phyloP scores from a whole-genome alignment of 768 basidiomycete species.

The Suillus hirtellus region DNA sequence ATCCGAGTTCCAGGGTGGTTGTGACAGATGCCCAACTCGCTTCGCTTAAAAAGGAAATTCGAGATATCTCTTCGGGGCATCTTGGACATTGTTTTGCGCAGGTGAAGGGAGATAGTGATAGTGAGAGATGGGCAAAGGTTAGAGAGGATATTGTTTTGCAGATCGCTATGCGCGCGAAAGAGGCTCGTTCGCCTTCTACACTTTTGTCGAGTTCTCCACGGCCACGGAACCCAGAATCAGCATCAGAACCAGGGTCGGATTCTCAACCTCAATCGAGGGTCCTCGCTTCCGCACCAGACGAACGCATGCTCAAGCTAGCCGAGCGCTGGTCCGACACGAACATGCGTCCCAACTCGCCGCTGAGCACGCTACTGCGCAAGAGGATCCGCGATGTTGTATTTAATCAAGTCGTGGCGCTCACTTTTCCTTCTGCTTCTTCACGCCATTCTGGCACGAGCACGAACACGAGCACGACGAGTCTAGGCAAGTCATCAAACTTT shows the following conservation, averaged over 20 bases:
- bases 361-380: constrained; percentile 60
- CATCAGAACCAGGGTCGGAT: constrained; percentile 15
- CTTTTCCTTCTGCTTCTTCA: constrained; percentile 41
- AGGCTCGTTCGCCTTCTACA: constrained; percentile 31
- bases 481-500: constrained; percentile 29
- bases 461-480: constrained; percentile 24
- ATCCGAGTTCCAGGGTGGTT: not conserved
- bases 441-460: constrained; percentile 33
- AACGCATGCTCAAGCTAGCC: constrained; percentile 56
- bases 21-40: constrained; percentile 48
- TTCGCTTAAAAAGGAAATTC: constrained; percentile 72
- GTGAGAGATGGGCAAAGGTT: constrained; percentile 51
- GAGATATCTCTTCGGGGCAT: constrained; percentile 59
- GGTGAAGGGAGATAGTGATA: not conserved
- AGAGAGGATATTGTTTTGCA: constrained; percentile 75
- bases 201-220: not conserved
- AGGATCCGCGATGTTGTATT: constrained; percentile 67
- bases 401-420: constrained; percentile 52
- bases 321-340: constrained; percentile 73
- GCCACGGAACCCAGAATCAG: not conserved
- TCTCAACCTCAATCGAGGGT: constrained; percentile 25
- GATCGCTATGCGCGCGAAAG: constrained; percentile 67
- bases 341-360: constrained; percentile 57
- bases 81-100: constrained; percentile 50
- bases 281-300: constrained; percentile 44